Evolutionary conservation across 495 filamentous ascomycete species (phyloP).

Genomic region (Aspergillus ellipticus): DNA sequence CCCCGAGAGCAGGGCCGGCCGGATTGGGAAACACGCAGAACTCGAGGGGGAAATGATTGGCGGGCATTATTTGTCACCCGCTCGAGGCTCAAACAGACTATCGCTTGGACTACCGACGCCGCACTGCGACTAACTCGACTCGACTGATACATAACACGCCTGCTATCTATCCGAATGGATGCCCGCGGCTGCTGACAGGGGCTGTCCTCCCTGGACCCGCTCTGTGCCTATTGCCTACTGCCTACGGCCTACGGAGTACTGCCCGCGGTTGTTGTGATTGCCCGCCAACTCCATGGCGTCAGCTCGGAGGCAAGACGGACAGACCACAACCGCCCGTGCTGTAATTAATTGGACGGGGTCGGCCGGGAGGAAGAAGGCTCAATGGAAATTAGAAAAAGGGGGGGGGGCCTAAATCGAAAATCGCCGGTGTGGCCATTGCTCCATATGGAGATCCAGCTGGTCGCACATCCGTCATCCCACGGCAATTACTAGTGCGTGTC

Average conservation of each 20-base stretch:
- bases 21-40: slow-evolving; percentile 8
- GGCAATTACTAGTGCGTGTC: slow-evolving; percentile 1
- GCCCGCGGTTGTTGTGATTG: neutral
- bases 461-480: slow-evolving; percentile 12
- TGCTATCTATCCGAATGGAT: neutral
- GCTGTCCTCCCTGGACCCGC: neutral
- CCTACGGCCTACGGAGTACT: too few relatives aligned
- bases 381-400: neutral
- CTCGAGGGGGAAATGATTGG: slow-evolving; percentile 11
- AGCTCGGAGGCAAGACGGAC: neutral
- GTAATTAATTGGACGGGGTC: neutral
- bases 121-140: neutral
- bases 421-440: slow-evolving; percentile 4
- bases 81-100: slow-evolving; percentile 14
- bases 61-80: slow-evolving; percentile 10
- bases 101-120: slow-evolving; percentile 12
- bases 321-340: neutral
- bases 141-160: neutral
- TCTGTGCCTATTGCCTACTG: too few relatives aligned
- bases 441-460: slow-evolving; percentile 3
- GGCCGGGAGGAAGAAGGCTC: neutral
- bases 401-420: slow-evolving; percentile 4
- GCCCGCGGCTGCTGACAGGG: neutral
- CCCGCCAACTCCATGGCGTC: neutral
- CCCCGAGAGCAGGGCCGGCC: neutral